Evolutionary conservation across 805 yeast species (phyloP), one percentile per base, ranked within the genome.

Genomic region (Cyberlindnera maritima): DNA sequence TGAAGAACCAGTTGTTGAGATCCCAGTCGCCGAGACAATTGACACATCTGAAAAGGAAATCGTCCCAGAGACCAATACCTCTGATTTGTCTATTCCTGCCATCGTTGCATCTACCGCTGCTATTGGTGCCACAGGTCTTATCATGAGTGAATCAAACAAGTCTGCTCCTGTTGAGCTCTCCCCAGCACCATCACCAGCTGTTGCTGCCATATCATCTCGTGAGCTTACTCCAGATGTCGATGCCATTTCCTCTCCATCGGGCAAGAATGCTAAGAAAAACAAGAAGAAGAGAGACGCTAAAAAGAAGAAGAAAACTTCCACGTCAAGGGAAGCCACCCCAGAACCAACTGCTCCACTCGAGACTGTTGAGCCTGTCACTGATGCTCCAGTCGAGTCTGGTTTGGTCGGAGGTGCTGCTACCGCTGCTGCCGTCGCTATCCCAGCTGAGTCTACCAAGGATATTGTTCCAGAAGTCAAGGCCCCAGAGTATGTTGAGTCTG

Each of bases 201-300:
- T 34, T 11, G 45, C 41, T 14, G 47, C 21, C 15, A 36, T 12
- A 9, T 41, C 58, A n/a, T 42, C 53, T 28, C 49, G 48, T 36
- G 56, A 54, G 26, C 44, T 15, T 11, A 46, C 55, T 3, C 52
- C 57, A 32, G 56, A 53, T n/a, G 39, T 47, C 21, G 47, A 36
- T 13, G 29, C 39, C 6, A 3, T 18, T 36, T 6, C 42, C 19
- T 19, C 41, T 21, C 23, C 44, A 17, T 20, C 13, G 35, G 52
- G 56, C 36, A 54, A 50, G 46, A 52, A 48, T 36, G 53, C 59
- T 25, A 55, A 54, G 48, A 55, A 52, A 47, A 54, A 55, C 41
- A 53, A 53, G 36, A 55, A 55, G 49, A 55, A 52, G 48, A 55
- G 52, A 48, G 57, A 50, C 20, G 55, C 55, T 11, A 48, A 48